phyloP scores from a whole-genome alignment of 352 stramenopile species.

The Phytophthora capsici region DNA sequence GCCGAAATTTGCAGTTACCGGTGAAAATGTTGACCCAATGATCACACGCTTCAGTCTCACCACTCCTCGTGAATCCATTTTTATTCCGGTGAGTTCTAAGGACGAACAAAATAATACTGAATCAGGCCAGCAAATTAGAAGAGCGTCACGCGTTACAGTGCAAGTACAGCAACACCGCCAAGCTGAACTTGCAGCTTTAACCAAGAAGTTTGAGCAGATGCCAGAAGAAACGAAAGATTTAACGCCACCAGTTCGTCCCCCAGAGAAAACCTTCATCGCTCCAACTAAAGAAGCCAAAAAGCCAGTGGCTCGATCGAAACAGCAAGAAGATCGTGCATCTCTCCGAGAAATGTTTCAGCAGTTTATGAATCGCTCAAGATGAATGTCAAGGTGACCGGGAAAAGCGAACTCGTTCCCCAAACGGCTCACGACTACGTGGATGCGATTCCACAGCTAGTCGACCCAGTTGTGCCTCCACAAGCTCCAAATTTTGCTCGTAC shows the following conservation, averaged over 20 bases:
- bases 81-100: constrained; percentile 34
- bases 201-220: constrained; percentile 21
- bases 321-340: constrained; percentile 26
- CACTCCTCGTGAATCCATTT: constrained; percentile 63
- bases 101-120: constrained; percentile 5
- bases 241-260: constrained; percentile 14
- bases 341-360: constrained; percentile 36
- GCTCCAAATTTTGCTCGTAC: constrained; percentile 75
- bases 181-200: constrained; percentile 44
- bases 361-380: constrained; percentile 26
- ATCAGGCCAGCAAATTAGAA: constrained; percentile 10
- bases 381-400: constrained; percentile 28
- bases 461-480: constrained; percentile 71
- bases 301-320: constrained; percentile 15
- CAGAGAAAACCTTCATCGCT: constrained; percentile 19
- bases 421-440: constrained; percentile 53
- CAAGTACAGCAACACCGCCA: constrained; percentile 55
- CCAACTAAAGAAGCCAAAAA: constrained; percentile 14
- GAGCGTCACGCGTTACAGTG: constrained; percentile 31
- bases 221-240: constrained; percentile 6
- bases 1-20: constrained; percentile 8
- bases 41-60: constrained; percentile 34
- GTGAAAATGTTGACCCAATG: constrained; percentile 10
- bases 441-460: constrained; percentile 47
- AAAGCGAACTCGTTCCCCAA: constrained; percentile 53